phyloP scores from a whole-genome alignment of 257 asterid genomes.

The Prunella vulgaris region DNA sequence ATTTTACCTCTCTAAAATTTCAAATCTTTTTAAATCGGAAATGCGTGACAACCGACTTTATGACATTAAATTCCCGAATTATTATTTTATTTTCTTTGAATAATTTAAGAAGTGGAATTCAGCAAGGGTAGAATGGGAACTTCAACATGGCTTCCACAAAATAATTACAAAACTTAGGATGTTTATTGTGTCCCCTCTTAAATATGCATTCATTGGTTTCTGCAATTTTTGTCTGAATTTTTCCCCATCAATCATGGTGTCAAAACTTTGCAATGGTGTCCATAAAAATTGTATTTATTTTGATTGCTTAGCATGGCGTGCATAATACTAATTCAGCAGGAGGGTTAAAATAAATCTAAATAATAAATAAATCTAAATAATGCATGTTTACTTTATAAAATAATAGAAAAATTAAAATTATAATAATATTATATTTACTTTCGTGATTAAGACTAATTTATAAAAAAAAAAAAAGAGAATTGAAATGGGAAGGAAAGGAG shows the following conservation, averaged over 20 bases:
- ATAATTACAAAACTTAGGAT: background rate
- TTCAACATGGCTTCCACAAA: background rate
- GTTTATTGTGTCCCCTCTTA: background rate
- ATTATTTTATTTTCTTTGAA: background rate
- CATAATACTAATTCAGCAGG: no score
- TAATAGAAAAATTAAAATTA: no score
- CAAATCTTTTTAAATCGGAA: background rate
- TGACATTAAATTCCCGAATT: background rate
- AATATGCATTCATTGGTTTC: conserved; percentile 9
- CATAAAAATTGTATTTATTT: no score
- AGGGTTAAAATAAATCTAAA: no score
- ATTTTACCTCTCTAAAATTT: background rate
- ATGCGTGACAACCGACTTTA: background rate
- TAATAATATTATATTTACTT: no score
- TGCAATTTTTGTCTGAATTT: conserved; percentile 5
- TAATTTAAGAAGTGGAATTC: background rate
- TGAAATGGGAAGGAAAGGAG: no score
- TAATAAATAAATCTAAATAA: no score
- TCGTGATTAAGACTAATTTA: no score
- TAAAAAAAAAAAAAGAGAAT: no score
- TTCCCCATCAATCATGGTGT: conserved; percentile 9
- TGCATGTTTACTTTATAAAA: no score
- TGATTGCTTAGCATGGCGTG: no score
- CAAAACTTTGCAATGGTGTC: background rate
- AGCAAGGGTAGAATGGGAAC: background rate